These are phyloP conservation scores for Hypericum androsaemum DNA, from an alignment of 345 rosid genomes.

Conservation along the genomic window DNA sequence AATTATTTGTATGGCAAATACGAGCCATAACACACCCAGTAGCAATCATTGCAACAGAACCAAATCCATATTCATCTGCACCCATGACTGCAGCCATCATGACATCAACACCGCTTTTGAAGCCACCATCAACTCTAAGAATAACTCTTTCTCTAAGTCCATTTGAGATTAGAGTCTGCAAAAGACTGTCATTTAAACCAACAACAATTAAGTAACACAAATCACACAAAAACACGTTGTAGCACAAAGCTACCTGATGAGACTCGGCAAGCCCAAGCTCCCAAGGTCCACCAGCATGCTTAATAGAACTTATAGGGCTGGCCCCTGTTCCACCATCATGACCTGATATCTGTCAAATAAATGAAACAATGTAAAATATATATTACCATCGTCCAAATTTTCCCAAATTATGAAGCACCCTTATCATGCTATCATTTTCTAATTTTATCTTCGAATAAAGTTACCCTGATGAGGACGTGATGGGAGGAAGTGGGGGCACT, in stretches of 20 bases:
- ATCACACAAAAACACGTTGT: constrained; percentile 6
- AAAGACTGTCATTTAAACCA: constrained; percentile 15
- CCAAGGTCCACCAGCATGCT: constrained; percentile 99
- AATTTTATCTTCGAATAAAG: too few relatives aligned
- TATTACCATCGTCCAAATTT: too few relatives aligned
- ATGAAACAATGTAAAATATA: neutral
- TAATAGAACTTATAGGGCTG: constrained; percentile 95
- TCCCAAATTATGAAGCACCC: too few relatives aligned
- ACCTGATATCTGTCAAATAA: constrained; percentile 69
- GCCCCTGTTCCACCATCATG: constrained; percentile 99
- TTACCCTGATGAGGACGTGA: too few relatives aligned
- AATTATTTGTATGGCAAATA: constrained; percentile 98
- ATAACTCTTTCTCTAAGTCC: constrained; percentile 98
- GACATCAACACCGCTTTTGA: constrained; percentile 92
- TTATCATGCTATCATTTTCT: too few relatives aligned
- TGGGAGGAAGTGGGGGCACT: too few relatives aligned
- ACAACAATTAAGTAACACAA: constrained; percentile 6
- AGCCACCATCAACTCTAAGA: constrained; percentile 93
- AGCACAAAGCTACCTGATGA: constrained; percentile 55
- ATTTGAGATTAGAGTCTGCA: constrained; percentile 78
- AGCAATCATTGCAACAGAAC: constrained; percentile 99
- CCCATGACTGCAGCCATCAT: constrained; percentile 95
- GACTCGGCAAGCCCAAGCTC: constrained; percentile 93
- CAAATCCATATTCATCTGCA: constrained; percentile 97
- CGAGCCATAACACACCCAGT: constrained; percentile 99